Conservation (phyloP, 1,284 basidiomycete species). For the Takashimella tepidaria region DNA sequence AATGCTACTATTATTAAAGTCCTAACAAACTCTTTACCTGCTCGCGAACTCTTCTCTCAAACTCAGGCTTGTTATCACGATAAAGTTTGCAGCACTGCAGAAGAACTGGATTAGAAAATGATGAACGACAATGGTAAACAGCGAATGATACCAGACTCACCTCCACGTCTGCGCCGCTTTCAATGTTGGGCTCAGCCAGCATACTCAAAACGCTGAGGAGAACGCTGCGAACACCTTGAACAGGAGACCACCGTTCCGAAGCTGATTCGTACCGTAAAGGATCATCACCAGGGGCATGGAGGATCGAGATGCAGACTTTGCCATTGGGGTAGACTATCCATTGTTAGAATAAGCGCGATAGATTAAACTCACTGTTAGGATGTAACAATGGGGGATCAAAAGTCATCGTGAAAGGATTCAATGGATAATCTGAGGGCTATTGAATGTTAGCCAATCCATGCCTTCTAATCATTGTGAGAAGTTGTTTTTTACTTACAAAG, state of each 20-base stretch:
- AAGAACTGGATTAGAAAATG: not conserved
- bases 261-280: conserved; percentile 71
- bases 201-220: conserved; percentile 93
- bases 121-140: not conserved
- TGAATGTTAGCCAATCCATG: conserved; percentile 6
- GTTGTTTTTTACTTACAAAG: conserved; percentile 74
- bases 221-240: conserved; percentile 83
- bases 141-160: conserved; percentile 18
- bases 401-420: conserved; percentile 97
- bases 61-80: conserved; percentile 67
- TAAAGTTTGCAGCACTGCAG: conserved; percentile 82
- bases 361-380: conserved; percentile 78
- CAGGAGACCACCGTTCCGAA: conserved; percentile 96
- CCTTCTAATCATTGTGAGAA: conserved; percentile 1
- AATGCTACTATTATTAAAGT: conserved; percentile 28
- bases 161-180: conserved; percentile 96
- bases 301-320: conserved; percentile 95
- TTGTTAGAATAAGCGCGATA: not conserved
- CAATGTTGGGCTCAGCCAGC: conserved; percentile 99
- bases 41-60: conserved; percentile 51
- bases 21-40: conserved; percentile 51
- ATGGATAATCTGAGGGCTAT: conserved; percentile 84
- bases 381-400: conserved; percentile 97
- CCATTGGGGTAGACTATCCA: conserved; percentile 74
- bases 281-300: conserved; percentile 94